A percentile compares a stretch with the other conserved stretches of the same genome.
These are phyloP conservation scores for Jasminum sambac DNA, from an alignment of 257 asterid genomes.

Conservation along the genomic window DNA sequence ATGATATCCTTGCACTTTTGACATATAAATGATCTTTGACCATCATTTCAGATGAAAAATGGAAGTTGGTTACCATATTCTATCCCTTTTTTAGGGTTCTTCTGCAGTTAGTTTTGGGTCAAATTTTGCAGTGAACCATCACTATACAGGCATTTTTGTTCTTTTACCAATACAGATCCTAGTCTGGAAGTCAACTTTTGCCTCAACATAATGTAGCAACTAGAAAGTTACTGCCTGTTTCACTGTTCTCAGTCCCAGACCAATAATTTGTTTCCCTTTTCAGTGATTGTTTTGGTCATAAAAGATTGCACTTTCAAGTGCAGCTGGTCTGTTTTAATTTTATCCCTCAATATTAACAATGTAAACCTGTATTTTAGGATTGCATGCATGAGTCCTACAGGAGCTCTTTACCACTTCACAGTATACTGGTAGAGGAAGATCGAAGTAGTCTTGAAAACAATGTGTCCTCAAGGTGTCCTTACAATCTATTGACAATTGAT, in stretches of 20 bases:
- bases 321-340: slow-evolving; percentile 14
- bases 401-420: slow-evolving; percentile 70
- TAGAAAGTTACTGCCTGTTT: slow-evolving; percentile 4
- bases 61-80: not conserved
- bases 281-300: slow-evolving; percentile 10
- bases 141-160: not conserved
- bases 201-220: slow-evolving; percentile 10
- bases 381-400: slow-evolving; percentile 80
- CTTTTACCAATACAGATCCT: not conserved
- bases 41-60: not conserved
- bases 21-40: not conserved
- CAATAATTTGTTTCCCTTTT: slow-evolving; percentile 1
- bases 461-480: slow-evolving; percentile 64
- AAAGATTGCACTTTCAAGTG: not conserved
- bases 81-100: not conserved
- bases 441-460: slow-evolving; percentile 71
- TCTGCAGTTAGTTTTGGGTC: not conserved
- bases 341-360: slow-evolving; percentile 2
- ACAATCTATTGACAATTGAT: slow-evolving; percentile 64
- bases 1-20: not conserved
- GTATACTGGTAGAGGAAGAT: slow-evolving; percentile 78
- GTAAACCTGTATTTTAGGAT: slow-evolving; percentile 50
- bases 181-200: not conserved
- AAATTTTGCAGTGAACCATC: not conserved
- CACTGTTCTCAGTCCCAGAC: not conserved